These are phyloP conservation scores for Plicaturopsis crispa DNA, from an alignment of 768 basidiomycete species.

Conservation along the genomic window DNA sequence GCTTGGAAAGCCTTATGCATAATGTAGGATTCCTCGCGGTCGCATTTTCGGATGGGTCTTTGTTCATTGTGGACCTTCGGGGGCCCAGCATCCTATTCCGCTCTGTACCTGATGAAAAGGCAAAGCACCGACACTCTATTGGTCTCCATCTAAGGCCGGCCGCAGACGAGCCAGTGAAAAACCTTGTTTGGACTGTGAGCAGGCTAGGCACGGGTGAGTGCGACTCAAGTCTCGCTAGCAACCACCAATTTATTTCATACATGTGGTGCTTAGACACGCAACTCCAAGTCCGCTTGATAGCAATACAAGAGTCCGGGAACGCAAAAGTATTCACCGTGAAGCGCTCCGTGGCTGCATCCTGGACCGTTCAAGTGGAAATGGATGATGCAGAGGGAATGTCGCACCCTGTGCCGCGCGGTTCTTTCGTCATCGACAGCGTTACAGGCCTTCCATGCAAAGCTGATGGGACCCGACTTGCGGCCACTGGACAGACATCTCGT, in stretches of 20 bases:
- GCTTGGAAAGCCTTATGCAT: no score
- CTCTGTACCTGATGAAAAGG: conserved; percentile 28
- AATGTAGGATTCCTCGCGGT: conserved; percentile 73
- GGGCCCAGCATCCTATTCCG: conserved; percentile 63
- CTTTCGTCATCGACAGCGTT: conserved; percentile 49
- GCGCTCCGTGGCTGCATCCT: conserved; percentile 24
- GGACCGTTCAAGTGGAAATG: conserved; percentile 22
- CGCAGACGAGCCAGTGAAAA: conserved; percentile 33
- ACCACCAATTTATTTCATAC: conserved; percentile 2
- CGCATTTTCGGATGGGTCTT: conserved; percentile 49
- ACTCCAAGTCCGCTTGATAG: conserved; percentile 52
- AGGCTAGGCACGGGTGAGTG: conserved; percentile 42
- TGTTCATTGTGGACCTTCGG: conserved; percentile 68
- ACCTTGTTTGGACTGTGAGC: conserved; percentile 63
- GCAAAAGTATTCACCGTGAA: conserved; percentile 50
- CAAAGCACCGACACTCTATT: conserved; percentile 30
- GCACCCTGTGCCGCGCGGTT: conserved; percentile 37
- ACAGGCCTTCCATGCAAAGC: conserved; percentile 39
- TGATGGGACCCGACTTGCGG: conserved; percentile 33
- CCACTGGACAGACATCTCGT: conserved; percentile 21
- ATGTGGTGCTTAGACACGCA: conserved; percentile 29
- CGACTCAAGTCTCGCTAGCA: no score
- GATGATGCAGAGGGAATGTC: conserved; percentile 30
- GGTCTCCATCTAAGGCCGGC: conserved; percentile 22
- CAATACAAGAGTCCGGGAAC: conserved; percentile 47